Evolutionary conservation across 2,329 filamentous ascomycete genomes (phyloP).

Genomic region (Penicillium sp.): DNA sequence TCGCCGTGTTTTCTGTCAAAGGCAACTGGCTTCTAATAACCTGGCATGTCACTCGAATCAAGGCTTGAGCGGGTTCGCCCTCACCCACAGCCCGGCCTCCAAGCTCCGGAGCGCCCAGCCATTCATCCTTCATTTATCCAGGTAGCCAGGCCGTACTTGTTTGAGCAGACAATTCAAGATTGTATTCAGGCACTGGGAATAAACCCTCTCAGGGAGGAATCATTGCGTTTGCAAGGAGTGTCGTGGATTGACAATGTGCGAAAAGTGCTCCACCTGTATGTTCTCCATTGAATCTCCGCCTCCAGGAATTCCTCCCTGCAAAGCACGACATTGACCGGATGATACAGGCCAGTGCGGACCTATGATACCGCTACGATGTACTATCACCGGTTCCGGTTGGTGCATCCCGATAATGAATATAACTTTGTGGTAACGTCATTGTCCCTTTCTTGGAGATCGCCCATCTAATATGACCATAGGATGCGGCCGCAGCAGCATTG

Average conservation of each 20-base stretch:
- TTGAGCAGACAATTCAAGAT: slow-evolving; percentile 76
- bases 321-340: slow-evolving; percentile 7
- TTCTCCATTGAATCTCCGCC: slow-evolving; percentile 10
- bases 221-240: slow-evolving; percentile 78
- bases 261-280: slow-evolving; percentile 74
- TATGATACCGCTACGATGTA: slow-evolving; percentile 90
- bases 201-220: slow-evolving; percentile 77
- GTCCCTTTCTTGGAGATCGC: slow-evolving; percentile 2
- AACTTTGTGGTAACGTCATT: slow-evolving; percentile 57
- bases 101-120: slow-evolving; percentile 34
- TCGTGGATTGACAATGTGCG: slow-evolving; percentile 86
- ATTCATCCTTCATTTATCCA: slow-evolving; percentile 66
- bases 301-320: neutral
- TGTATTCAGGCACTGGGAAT: slow-evolving; percentile 69
- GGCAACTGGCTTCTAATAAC: neutral
- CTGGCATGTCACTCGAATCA: slow-evolving; percentile 24
- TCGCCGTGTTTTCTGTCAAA: neutral
- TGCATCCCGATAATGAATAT: slow-evolving; percentile 82
- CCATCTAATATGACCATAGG: slow-evolving; percentile 47
- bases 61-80: slow-evolving; percentile 16
- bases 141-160: slow-evolving; percentile 72
- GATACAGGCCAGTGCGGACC: slow-evolving; percentile 74
- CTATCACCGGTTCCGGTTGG: slow-evolving; percentile 89
- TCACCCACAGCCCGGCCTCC: slow-evolving; percentile 10
- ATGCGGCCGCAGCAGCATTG: slow-evolving; percentile 82